Evolutionary conservation across 2,329 filamentous ascomycete genomes (phyloP).

Genomic region (Cercospora sesami): DNA sequence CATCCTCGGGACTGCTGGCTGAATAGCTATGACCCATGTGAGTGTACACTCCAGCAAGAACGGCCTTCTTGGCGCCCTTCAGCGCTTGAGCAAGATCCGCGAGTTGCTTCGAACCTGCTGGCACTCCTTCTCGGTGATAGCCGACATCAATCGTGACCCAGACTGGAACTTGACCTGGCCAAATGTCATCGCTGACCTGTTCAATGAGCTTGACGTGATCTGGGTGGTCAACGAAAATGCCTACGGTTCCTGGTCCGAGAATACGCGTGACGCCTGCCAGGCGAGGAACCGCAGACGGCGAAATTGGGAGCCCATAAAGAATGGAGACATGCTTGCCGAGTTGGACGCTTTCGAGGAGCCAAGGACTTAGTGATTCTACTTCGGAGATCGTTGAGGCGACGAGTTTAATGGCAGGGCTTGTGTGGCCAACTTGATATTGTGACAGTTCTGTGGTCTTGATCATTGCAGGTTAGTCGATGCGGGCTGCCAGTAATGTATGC

Average conservation of each 20-base stretch:
- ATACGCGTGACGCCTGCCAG: constrained; percentile 57
- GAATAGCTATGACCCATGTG: constrained; percentile 73
- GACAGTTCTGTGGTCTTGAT: constrained; percentile 65
- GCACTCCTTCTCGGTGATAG: constrained; percentile 68
- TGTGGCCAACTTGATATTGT: constrained; percentile 66
- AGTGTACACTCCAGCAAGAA: constrained; percentile 66
- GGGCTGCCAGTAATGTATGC: neutral
- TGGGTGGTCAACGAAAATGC: constrained; percentile 69
- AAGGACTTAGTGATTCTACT: constrained; percentile 64
- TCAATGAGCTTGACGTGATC: constrained; percentile 58
- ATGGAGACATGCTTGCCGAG: constrained; percentile 61
- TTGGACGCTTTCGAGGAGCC: constrained; percentile 59
- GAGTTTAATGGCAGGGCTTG: constrained; percentile 57
- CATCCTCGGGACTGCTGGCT: constrained; percentile 55
- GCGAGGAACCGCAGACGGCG: constrained; percentile 60
- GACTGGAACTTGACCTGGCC: constrained; percentile 53
- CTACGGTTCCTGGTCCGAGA: constrained; percentile 59
- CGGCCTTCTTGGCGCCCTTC: constrained; percentile 44
- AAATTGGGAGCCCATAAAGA: constrained; percentile 71
- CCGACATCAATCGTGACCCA: constrained; percentile 77
- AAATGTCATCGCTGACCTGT: constrained; percentile 46
- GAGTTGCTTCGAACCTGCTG: constrained; percentile 52
- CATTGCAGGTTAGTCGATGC: neutral
- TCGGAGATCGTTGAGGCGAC: constrained; percentile 75
- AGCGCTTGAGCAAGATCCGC: constrained; percentile 52